Evolutionary conservation across 2,329 filamentous ascomycete species (phyloP).

Genomic region (Talaromyces funiculosus): DNA sequence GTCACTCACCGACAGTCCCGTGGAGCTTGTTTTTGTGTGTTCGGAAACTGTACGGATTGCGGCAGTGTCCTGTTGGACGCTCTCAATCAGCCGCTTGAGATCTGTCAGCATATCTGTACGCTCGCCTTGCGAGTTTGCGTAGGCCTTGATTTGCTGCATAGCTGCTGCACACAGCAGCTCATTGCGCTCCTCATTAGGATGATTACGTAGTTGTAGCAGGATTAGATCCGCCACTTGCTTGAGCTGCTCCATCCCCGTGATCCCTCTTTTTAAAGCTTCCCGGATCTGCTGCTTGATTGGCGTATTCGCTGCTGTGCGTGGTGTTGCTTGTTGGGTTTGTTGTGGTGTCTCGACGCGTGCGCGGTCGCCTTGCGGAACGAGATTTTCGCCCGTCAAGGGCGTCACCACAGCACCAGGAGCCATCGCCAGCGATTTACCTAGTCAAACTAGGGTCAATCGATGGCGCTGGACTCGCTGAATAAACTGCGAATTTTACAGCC

Average conservation of each 20-base stretch:
- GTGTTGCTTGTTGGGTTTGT: neutral
- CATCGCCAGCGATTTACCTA: neutral
- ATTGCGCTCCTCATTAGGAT: neutral
- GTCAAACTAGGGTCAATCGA: neutral
- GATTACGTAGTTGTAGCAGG: neutral
- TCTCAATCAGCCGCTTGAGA: neutral
- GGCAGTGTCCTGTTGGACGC: fast-evolving
- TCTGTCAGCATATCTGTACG: neutral
- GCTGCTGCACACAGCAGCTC: neutral
- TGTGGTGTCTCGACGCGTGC: neutral
- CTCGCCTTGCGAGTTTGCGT: neutral
- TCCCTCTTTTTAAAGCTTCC: too few relatives aligned
- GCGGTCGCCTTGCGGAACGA: neutral
- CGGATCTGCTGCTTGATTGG: neutral
- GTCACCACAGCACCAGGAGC: neutral
- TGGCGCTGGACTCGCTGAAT: neutral
- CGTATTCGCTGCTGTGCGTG: neutral
- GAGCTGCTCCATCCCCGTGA: neutral
- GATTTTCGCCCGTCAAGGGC: neutral
- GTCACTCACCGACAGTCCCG: neutral
- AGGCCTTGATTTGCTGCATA: neutral
- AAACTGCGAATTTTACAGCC: neutral
- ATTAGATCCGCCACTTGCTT: neutral
- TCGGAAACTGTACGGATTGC: neutral
- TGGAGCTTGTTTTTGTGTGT: neutral